Conservation (phyloP, 2,329 filamentous ascomycete species). For the Cadophora malorum region DNA sequence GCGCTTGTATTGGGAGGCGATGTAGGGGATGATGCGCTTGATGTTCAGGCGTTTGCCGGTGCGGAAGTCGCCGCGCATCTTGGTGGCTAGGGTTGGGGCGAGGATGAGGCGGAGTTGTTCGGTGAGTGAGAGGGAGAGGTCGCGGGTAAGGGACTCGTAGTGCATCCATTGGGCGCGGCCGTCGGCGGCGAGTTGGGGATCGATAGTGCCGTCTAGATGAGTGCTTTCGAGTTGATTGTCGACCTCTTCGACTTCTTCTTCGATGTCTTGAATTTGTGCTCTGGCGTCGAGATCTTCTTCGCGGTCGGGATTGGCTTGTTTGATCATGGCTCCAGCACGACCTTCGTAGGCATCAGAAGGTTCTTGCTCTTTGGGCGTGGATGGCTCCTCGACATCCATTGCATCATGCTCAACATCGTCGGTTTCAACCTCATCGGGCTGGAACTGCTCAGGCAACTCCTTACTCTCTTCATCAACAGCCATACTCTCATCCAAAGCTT, state of each 20-base stretch:
- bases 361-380: constrained; percentile 49
- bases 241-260: constrained; percentile 48
- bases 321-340: constrained; percentile 64
- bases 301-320: constrained; percentile 51
- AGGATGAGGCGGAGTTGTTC: constrained; percentile 96
- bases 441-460: constrained; percentile 61
- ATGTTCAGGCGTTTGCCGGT: constrained; percentile 99
- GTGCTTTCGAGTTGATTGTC: constrained; percentile 72
- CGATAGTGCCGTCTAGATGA: constrained; percentile 58
- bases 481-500: constrained; percentile 86
- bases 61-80: constrained; percentile 94
- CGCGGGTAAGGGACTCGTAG: constrained; percentile 84
- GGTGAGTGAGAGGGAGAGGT: constrained; percentile 86
- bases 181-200: constrained; percentile 51
- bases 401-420: constrained; percentile 54
- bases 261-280: constrained; percentile 41
- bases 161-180: constrained; percentile 82
- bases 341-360: constrained; percentile 59
- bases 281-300: constrained; percentile 57
- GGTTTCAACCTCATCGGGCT: constrained; percentile 50
- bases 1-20: constrained; percentile 96
- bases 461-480: constrained; percentile 75
- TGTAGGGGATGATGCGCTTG: constrained; percentile 99
- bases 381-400: constrained; percentile 50
- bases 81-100: constrained; percentile 91